Evolutionary conservation across 2,329 filamentous ascomycete genomes (phyloP).

Genomic region (Verticillium dahliae): DNA sequence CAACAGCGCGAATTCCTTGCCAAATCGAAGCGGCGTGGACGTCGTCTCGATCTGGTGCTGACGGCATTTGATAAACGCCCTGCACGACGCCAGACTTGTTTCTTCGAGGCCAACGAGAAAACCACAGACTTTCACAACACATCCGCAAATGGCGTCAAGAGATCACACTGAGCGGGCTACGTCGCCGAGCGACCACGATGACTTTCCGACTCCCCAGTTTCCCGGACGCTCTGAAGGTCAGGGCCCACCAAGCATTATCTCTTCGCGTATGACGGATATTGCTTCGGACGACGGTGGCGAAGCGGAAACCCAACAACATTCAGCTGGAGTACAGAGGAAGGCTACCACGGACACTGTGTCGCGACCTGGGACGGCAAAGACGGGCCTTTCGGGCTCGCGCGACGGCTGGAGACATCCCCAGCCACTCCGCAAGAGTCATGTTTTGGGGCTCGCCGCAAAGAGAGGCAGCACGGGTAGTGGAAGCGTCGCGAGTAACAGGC

Average conservation of each 20-base stretch:
- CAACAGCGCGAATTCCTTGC: neutral
- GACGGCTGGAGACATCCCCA: constrained; percentile 32
- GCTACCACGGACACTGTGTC: constrained; percentile 33
- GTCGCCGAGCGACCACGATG: constrained; percentile 30
- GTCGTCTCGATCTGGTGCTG: neutral
- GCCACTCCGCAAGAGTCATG: constrained; percentile 45
- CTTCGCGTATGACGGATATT: constrained; percentile 65
- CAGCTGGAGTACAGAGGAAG: constrained; percentile 12
- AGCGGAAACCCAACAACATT: constrained; percentile 29
- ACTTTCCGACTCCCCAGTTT: constrained; percentile 31
- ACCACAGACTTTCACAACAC: constrained; percentile 4
- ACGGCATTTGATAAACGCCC: neutral
- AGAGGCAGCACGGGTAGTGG: constrained; percentile 29
- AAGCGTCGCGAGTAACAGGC: constrained; percentile 31
- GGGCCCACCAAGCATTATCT: constrained; percentile 59
- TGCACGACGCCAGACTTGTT: neutral
- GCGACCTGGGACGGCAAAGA: constrained; percentile 48
- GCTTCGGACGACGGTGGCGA: constrained; percentile 49
- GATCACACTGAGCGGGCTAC: constrained; percentile 24
- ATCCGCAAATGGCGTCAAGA: constrained; percentile 28
- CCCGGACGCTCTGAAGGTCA: constrained; percentile 30
- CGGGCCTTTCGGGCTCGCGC: constrained; percentile 26
- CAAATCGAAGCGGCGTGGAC: neutral
- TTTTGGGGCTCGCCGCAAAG: constrained; percentile 35
- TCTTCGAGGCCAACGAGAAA: neutral